A percentile compares a stretch with the other conserved stretches of the same genome.
phyloP scores from a whole-genome alignment of 2,329 filamentous ascomycete species.

The Xylaria multiplex region DNA sequence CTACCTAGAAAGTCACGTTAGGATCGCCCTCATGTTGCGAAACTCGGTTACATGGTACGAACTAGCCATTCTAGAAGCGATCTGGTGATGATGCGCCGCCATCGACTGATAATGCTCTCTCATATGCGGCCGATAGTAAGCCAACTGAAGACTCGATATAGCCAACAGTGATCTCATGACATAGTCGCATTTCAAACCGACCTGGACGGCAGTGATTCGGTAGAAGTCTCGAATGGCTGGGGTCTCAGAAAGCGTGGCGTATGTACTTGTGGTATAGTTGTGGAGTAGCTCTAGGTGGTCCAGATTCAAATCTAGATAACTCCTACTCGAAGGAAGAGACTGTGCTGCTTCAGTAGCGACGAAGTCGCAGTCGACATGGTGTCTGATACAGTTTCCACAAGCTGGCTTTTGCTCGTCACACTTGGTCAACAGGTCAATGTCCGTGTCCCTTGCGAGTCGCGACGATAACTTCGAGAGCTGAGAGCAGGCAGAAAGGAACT shows the following conservation, averaged over 20 bases:
- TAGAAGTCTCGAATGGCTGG: constrained; percentile 50
- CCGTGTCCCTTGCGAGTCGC: background rate
- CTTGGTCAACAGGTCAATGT: constrained; percentile 21
- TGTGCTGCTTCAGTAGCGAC: background rate
- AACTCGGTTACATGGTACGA: background rate
- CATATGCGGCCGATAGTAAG: constrained; percentile 45
- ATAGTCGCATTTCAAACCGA: constrained; percentile 52
- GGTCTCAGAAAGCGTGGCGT: constrained; percentile 50
- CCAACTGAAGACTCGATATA: constrained; percentile 53
- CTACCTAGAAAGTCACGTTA: constrained; percentile 1
- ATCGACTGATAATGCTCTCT: constrained; percentile 47
- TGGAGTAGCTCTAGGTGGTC: constrained; percentile 55
- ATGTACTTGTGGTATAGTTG: constrained; percentile 54
- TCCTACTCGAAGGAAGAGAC: background rate
- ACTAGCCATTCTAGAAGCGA: constrained; percentile 27
- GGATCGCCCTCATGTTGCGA: background rate
- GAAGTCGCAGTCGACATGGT: constrained; percentile 37
- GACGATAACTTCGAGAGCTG: background rate
- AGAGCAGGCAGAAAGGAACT: too few species aligned
- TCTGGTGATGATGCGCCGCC: constrained; percentile 49
- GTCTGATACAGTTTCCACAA: constrained; percentile 37
- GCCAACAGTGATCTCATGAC: constrained; percentile 54
- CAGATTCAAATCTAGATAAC: constrained; percentile 41
- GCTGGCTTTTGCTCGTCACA: constrained; percentile 37
- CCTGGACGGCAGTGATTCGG: constrained; percentile 50